These are phyloP conservation scores for Colletotrichum tamarilloi DNA, from an alignment of 2,329 filamentous ascomycete genomes.

Conservation along the genomic window DNA sequence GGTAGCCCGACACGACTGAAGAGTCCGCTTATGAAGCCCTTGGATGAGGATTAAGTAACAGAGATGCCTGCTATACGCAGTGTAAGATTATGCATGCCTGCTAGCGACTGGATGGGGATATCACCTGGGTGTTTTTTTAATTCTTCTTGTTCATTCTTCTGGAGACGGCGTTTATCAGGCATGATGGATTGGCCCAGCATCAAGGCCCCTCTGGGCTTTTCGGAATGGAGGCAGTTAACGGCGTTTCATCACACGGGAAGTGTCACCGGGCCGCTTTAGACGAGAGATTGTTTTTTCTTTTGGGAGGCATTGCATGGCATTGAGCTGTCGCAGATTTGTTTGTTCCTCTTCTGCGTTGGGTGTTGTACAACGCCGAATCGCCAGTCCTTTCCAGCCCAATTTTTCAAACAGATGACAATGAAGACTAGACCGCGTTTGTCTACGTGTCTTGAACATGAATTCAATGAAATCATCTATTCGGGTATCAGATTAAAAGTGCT, in stretches of 20 bases:
- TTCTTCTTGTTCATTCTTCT: background rate
- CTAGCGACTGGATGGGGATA: background rate
- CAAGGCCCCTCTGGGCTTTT: conserved; percentile 13
- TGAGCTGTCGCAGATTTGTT: conserved; percentile 7
- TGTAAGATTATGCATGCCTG: conserved; percentile 12
- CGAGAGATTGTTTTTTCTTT: background rate
- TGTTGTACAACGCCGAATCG: background rate
- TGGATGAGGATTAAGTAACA: conserved; percentile 44
- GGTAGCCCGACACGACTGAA: conserved; percentile 69
- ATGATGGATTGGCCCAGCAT: background rate
- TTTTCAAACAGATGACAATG: background rate
- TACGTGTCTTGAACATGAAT: background rate
- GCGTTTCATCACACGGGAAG: conserved; percentile 13
- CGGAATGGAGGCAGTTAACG: conserved; percentile 1
- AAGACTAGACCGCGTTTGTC: background rate
- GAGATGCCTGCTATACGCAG: background rate
- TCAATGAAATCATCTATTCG: background rate
- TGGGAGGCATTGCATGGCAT: conserved; percentile 17
- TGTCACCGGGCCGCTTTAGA: conserved; percentile 10
- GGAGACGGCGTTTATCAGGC: conserved; percentile 10
- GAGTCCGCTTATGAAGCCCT: conserved; percentile 64
- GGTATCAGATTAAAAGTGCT: conserved; percentile 12
- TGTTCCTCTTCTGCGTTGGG: background rate
- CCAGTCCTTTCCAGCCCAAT: background rate
- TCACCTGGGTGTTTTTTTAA: background rate